Base-by-base conservation (phyloP, 1,284 basidiomycete genomes). In the Boletus smithii region DNA sequence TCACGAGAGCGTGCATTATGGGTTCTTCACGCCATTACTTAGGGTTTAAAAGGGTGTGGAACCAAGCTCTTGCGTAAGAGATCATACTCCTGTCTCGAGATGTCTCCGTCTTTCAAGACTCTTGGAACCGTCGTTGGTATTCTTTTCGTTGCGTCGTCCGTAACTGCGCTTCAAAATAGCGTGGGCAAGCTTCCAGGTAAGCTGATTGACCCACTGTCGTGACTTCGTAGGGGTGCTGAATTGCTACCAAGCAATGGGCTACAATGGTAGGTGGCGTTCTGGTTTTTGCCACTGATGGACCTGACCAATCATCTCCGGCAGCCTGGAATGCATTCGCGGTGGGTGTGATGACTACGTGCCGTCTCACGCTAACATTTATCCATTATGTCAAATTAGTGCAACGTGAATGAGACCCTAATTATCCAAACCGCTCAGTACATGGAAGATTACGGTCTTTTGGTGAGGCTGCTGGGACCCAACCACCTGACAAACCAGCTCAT, bases 371-470 rank as follows among this genome's bases (percentile, higher is more conserved):
- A 27, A 46, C 22, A 3, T 7, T 24, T 24, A 24, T 24, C 8
- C 23, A 7, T 31, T 22, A 18, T 34, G 11, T 31, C 29, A n/a
- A 23, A 27, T 41, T 20, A 65, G 59, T 61, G 59, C 47, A 49
- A 51, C 20, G 62, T 61, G 24, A 71, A 76, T 44, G 78, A 81
- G 53, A 67, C 61, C 1, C 55, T 79, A 6, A 65, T 82, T 14
- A 50, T 79, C 1, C 64, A 76, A 47, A 76, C 75, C 7, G 76
- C 79, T 5, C 54, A 67, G 4, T 64, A 73, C 23, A 73, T 82
- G 68, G 74, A 71, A 57, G 65, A 67, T 0, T 68, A 74, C 11
- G 77, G 77, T 11, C 69, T 81, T 55, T 69, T 22, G 61, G 70
- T 61, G 69, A 70, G 48, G 49, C n/a, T 39, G 1, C 23, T 37